These are phyloP conservation scores for Cynara cardunculus DNA, from an alignment of 129 eudicot species.

Conservation along the genomic window DNA sequence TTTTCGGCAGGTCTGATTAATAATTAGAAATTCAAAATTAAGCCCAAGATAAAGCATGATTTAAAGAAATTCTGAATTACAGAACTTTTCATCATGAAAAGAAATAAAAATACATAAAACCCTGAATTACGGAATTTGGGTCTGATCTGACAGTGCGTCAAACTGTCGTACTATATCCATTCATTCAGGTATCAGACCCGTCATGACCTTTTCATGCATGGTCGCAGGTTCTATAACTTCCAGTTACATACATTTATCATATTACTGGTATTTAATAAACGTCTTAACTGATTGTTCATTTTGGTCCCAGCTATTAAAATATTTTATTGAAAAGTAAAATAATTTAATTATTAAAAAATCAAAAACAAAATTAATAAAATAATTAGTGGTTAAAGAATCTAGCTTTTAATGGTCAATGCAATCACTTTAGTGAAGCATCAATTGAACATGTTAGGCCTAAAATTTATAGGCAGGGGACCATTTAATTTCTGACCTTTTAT, in stretches of 20 bases:
- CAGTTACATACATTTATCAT: background rate
- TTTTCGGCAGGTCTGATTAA: too few species aligned
- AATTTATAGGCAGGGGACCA: slow-evolving; percentile 33
- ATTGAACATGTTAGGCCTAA: slow-evolving; percentile 32
- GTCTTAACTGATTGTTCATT: background rate
- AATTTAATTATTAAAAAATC: background rate
- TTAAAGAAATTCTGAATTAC: too few species aligned
- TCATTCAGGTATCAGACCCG: background rate
- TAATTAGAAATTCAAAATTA: background rate
- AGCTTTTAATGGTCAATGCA: slow-evolving; percentile 20
- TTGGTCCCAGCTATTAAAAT: background rate
- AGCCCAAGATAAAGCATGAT: background rate
- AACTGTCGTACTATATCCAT: background rate
- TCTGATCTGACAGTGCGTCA: too few species aligned
- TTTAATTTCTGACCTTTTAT: slow-evolving; percentile 17
- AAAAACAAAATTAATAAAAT: background rate
- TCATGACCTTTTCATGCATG: background rate
- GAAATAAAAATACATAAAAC: too few species aligned
- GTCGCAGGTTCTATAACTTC: background rate
- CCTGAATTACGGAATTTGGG: too few species aligned
- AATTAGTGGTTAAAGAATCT: slow-evolving; percentile 29
- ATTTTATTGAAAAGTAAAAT: background rate
- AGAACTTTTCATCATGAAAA: too few species aligned
- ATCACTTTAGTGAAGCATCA: slow-evolving; percentile 27
- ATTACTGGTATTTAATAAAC: too few species aligned